These are phyloP conservation scores for Trichosporon inkin DNA, from an alignment of 1,284 basidiomycete species.

Conservation along the genomic window DNA sequence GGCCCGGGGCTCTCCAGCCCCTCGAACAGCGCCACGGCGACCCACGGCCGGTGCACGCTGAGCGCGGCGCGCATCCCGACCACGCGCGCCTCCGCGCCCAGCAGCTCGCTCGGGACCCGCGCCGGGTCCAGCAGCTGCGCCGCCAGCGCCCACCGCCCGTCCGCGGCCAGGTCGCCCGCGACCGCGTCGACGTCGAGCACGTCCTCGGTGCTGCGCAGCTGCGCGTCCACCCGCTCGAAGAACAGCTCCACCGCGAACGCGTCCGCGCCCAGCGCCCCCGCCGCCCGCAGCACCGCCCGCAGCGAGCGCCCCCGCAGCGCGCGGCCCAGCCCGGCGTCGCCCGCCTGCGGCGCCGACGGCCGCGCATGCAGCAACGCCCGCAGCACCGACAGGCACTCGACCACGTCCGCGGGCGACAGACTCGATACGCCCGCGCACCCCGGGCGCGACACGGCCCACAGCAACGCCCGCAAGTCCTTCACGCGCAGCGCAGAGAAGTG, in stretches of 20 bases:
- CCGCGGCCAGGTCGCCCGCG: constrained; percentile 22
- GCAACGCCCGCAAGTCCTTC: constrained; percentile 16
- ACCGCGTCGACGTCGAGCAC: constrained; percentile 22
- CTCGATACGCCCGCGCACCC: background rate
- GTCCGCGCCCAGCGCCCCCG: constrained; percentile 98
- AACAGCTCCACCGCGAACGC: constrained; percentile 62
- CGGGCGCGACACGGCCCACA: constrained; percentile 12
- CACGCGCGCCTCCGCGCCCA: constrained; percentile 23
- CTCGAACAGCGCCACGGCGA: constrained; percentile 27
- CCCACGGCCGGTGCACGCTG: constrained; percentile 25
- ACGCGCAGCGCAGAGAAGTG: constrained; percentile 8
- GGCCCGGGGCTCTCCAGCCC: background rate
- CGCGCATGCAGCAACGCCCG: constrained; percentile 15
- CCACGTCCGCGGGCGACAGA: background rate
- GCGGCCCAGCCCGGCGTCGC: constrained; percentile 11
- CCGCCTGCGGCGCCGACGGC: constrained; percentile 4
- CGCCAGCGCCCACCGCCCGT: constrained; percentile 6
- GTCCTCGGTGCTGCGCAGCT: background rate
- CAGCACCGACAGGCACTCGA: background rate
- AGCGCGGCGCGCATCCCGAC: constrained; percentile 32
- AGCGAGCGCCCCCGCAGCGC: constrained; percentile 12
- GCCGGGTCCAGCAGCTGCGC: background rate
- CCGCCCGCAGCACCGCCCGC: constrained; percentile 66
- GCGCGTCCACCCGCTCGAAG: constrained; percentile 19
- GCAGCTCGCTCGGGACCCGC: constrained; percentile 16